Evolutionary conservation across 768 basidiomycete species (phyloP).

Genomic region (Panaeolus cyanescens): DNA sequence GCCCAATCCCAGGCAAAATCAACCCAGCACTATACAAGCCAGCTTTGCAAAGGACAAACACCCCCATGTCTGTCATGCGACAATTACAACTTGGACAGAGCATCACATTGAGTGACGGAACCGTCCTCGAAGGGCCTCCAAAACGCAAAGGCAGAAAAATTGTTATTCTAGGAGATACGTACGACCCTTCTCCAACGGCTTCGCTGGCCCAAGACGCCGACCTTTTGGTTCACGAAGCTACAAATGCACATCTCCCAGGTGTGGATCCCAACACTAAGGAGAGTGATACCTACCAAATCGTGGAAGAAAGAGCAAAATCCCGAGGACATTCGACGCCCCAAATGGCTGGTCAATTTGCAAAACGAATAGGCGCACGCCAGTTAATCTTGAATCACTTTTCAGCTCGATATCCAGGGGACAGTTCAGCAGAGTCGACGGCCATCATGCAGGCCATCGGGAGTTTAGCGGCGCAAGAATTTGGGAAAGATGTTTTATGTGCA

Average conservation of each 20-base stretch:
- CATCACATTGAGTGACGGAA: constrained; percentile 71
- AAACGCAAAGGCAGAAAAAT: constrained; percentile 73
- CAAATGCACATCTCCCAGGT: constrained; percentile 79
- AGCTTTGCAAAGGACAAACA: constrained; percentile 68
- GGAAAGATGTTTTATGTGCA: constrained; percentile 65
- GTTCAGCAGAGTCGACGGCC: constrained; percentile 47
- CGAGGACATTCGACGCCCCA: constrained; percentile 92
- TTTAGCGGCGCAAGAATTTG: constrained; percentile 56
- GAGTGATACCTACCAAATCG: constrained; percentile 58
- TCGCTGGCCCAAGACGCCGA: constrained; percentile 66
- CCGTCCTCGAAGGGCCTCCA: constrained; percentile 65
- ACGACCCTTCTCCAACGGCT: constrained; percentile 70
- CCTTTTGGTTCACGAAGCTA: constrained; percentile 85
- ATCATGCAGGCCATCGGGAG: constrained; percentile 66
- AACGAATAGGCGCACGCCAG: constrained; percentile 55
- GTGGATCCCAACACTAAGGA: constrained; percentile 61
- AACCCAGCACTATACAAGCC: constrained; percentile 68
- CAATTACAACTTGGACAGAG: constrained; percentile 65
- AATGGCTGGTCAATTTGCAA: constrained; percentile 85
- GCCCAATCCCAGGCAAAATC: constrained; percentile 76
- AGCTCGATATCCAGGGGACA: constrained; percentile 72
- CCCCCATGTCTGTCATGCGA: constrained; percentile 67
- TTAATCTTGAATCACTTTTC: constrained; percentile 88
- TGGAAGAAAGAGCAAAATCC: constrained; percentile 65
- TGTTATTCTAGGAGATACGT: constrained; percentile 84